phyloP scores from a whole-genome alignment of 306 rosid genomes.

The Cucurbita maxima region DNA sequence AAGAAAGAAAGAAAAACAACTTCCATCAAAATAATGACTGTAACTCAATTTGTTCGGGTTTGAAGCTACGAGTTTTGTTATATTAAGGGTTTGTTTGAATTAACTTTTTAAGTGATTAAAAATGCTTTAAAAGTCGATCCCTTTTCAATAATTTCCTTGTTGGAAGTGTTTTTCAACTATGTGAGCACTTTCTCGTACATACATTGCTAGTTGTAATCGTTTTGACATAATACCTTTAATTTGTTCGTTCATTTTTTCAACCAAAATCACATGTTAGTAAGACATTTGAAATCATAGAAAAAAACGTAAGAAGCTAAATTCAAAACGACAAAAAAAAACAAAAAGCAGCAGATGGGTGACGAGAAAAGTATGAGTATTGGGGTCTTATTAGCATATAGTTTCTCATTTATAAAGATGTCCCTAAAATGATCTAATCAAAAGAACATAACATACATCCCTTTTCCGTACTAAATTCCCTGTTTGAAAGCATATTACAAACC shows the following conservation, averaged over 20 bases:
- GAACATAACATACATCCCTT: background rate
- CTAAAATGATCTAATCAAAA: background rate
- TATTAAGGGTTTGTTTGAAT: too few species aligned
- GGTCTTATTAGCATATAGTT: background rate
- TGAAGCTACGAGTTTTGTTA: too few species aligned
- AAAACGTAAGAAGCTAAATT: background rate
- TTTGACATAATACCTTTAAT: background rate
- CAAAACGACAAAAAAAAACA: background rate
- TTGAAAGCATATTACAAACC: background rate
- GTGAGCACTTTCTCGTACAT: background rate
- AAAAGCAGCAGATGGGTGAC: background rate
- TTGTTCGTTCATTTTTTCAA: background rate
- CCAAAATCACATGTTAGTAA: background rate
- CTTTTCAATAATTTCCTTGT: background rate
- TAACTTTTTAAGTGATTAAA: too few species aligned
- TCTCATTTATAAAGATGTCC: background rate
- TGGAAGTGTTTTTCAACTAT: too few species aligned
- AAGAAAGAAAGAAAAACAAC: too few species aligned
- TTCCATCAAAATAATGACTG: too few species aligned
- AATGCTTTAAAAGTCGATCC: too few species aligned
- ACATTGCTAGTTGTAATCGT: background rate
- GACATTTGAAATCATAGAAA: background rate
- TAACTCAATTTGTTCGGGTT: too few species aligned
- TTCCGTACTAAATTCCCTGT: background rate
- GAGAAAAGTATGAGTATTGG: background rate